Conservation (phyloP, 768 basidiomycete species). For the Mycena haematopus region DNA sequence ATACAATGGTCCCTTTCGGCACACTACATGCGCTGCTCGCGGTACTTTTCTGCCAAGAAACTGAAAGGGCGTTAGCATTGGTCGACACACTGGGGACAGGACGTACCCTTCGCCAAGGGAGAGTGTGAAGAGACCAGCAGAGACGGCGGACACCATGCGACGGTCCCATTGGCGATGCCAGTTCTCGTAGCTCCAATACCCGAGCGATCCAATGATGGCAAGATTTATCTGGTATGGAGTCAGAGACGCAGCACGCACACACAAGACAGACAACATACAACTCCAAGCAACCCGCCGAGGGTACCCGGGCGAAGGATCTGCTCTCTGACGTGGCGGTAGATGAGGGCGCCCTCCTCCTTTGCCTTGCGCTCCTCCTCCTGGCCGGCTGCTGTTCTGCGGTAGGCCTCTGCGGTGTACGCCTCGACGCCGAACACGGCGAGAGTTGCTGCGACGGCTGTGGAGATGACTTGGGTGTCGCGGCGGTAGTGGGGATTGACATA, state of each 20-base stretch:
- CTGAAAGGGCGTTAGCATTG: slow-evolving; percentile 3
- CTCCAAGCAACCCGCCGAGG: slow-evolving; percentile 66
- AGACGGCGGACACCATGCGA: slow-evolving; percentile 60
- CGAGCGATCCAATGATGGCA: slow-evolving; percentile 64
- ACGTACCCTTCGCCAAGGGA: slow-evolving; percentile 74
- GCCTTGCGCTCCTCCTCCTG: slow-evolving; percentile 62
- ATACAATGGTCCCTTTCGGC: too few species aligned
- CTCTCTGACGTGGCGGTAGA: slow-evolving; percentile 63
- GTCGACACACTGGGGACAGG: background rate
- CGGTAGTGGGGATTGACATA: slow-evolving; percentile 69
- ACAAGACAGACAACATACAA: slow-evolving; percentile 48
- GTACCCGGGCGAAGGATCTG: slow-evolving; percentile 68
- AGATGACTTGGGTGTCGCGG: slow-evolving; percentile 58
- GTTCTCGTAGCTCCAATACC: slow-evolving; percentile 67
- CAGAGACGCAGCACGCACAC: background rate
- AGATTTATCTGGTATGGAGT: slow-evolving; percentile 51
- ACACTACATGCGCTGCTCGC: slow-evolving; percentile 15
- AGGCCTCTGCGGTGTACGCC: slow-evolving; percentile 67
- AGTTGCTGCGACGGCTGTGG: slow-evolving; percentile 59
- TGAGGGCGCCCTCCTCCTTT: slow-evolving; percentile 57
- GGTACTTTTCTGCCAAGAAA: slow-evolving; percentile 32
- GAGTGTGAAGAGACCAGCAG: slow-evolving; percentile 64
- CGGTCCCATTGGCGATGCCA: slow-evolving; percentile 78
- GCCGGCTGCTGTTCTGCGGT: slow-evolving; percentile 64
- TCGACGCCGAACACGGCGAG: slow-evolving; percentile 65